phyloP scores from a whole-genome alignment of 225 moss, liverwort and hornwort species.

The Takakia lepidozioides region DNA sequence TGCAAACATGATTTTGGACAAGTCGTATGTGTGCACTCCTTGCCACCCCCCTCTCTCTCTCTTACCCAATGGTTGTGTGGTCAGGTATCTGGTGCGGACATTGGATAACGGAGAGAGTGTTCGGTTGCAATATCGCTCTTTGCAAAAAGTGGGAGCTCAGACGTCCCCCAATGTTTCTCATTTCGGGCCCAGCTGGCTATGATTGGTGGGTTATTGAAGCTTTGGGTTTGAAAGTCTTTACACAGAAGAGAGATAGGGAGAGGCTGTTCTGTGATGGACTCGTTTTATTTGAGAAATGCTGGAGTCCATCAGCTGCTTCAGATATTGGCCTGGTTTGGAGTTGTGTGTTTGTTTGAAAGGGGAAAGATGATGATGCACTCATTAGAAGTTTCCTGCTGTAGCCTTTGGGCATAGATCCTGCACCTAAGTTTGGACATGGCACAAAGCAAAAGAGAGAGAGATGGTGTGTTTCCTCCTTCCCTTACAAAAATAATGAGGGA shows the following conservation, averaged over 20 bases:
- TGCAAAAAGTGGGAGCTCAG: constrained; percentile 87
- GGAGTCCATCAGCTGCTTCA: too few species aligned
- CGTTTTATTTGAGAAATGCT: too few species aligned
- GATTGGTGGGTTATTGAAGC: constrained; percentile 26
- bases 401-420: too few species aligned
- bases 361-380: too few species aligned
- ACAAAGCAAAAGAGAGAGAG: too few species aligned
- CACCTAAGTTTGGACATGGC: too few species aligned
- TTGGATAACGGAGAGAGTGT: constrained; percentile 94
- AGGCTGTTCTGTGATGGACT: background rate
- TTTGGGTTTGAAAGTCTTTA: background rate
- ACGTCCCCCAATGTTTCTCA: constrained; percentile 54
- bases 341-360: background rate
- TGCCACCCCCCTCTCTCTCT: background rate
- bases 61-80: constrained; percentile 5
- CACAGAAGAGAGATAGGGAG: background rate
- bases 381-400: too few species aligned
- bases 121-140: constrained; percentile 91
- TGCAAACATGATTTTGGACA: too few species aligned
- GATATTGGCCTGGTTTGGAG: background rate
- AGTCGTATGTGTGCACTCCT: too few species aligned
- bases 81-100: constrained; percentile 94
- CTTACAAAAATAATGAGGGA: too few species aligned
- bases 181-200: constrained; percentile 55
- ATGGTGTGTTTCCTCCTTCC: too few species aligned